Percentiles rank a stretch among this genome's conserved stretches.
Conservation (phyloP, 768 basidiomycete genomes). For the Cystobasidium ongulense region DNA sequence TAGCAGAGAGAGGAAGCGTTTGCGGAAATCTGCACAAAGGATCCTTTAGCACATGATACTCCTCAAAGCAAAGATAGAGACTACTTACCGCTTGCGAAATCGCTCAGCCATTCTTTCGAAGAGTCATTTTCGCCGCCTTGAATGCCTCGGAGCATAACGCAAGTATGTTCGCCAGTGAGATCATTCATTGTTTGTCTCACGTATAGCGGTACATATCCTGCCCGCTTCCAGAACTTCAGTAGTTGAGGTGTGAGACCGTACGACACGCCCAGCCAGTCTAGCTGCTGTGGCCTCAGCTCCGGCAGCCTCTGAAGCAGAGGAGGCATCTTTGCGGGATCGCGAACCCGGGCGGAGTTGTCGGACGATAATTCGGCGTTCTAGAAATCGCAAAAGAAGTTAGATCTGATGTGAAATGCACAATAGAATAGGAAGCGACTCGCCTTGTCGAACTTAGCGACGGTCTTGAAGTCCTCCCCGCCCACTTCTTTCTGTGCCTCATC, state of each 20-base stretch:
- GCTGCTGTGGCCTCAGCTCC: slow-evolving; percentile 75
- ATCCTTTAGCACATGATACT: neutral
- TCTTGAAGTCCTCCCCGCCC: slow-evolving; percentile 56
- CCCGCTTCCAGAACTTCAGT: slow-evolving; percentile 91
- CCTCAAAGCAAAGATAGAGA: slow-evolving; percentile 41
- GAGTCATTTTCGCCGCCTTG: slow-evolving; percentile 54
- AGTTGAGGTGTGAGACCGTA: slow-evolving; percentile 85
- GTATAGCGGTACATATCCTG: slow-evolving; percentile 83
- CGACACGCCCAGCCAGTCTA: slow-evolving; percentile 93
- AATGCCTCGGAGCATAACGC: slow-evolving; percentile 84
- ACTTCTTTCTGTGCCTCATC: slow-evolving; percentile 56
- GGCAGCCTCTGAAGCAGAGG: slow-evolving; percentile 82
- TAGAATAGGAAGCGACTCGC: slow-evolving; percentile 1
- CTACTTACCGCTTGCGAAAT: slow-evolving; percentile 56
- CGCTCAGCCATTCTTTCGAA: slow-evolving; percentile 67
- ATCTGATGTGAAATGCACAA: neutral
- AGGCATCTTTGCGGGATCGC: slow-evolving; percentile 71
- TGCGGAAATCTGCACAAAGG: slow-evolving; percentile 65
- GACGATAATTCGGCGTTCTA: slow-evolving; percentile 59
- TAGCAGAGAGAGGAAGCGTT: slow-evolving; percentile 75
- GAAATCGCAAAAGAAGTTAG: neutral
- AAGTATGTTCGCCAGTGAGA: slow-evolving; percentile 90
- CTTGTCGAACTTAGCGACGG: slow-evolving; percentile 47
- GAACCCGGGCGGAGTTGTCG: slow-evolving; percentile 62
- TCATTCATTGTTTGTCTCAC: slow-evolving; percentile 88